phyloP scores from a whole-genome alignment of 495 filamentous ascomycete species.

The Aspergillus sclerotioniger region DNA sequence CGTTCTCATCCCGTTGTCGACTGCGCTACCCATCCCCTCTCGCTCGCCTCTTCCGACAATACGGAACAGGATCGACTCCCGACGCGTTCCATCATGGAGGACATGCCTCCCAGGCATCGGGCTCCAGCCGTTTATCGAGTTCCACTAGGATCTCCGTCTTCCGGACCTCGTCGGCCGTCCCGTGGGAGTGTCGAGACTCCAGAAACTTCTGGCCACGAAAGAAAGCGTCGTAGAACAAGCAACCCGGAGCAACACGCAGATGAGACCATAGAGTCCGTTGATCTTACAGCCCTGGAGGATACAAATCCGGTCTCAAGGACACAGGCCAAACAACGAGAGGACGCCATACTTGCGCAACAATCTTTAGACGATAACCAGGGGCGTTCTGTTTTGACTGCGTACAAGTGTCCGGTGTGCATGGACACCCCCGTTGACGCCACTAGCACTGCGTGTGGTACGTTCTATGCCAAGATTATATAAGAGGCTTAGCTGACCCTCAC shows the following conservation, averaged over 20 bases:
- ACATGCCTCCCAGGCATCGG: not conserved
- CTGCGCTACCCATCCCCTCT: not conserved
- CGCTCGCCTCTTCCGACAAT: not conserved
- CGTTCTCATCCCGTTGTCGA: not conserved
- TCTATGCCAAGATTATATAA: not conserved
- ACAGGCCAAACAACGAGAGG: slow-evolving; percentile 48
- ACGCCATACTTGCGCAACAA: slow-evolving; percentile 49
- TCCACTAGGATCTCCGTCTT: not conserved
- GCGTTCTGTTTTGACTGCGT: slow-evolving; percentile 54
- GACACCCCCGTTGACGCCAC: slow-evolving; percentile 71
- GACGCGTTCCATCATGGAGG: not conserved
- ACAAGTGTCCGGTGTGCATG: slow-evolving; percentile 82
- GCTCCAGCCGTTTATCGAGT: not conserved
- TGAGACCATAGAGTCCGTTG: slow-evolving; percentile 49
- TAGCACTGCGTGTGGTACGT: slow-evolving; percentile 80
- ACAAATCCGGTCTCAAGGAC: slow-evolving; percentile 43
- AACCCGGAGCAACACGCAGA: slow-evolving; percentile 7
- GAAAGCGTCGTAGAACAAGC: slow-evolving; percentile 33
- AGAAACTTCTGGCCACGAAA: slow-evolving; percentile 2
- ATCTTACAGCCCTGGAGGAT: slow-evolving; percentile 59
- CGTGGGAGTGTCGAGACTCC: slow-evolving; percentile 4
- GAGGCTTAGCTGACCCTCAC: slow-evolving; percentile 1
- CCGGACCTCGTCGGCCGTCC: not conserved
- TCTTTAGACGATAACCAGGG: slow-evolving; percentile 42
- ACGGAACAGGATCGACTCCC: not conserved